phyloP scores from a whole-genome alignment of 2,329 filamentous ascomycete species.

The Arthrobotrys sphaeroides region DNA sequence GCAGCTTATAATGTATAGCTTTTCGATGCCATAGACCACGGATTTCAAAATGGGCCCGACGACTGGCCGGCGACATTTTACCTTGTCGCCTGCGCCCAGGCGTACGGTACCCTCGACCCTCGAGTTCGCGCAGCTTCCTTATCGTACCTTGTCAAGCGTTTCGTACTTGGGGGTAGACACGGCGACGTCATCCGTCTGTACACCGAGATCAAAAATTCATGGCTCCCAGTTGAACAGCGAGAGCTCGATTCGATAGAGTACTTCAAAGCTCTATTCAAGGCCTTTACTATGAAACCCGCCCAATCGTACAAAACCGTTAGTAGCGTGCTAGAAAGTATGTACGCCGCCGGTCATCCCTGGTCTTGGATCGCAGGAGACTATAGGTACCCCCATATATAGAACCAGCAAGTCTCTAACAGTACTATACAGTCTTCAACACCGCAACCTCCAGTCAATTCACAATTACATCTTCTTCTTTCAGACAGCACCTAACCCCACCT shows the following conservation, averaged over 20 bases:
- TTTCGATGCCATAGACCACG: slow-evolving; percentile 34
- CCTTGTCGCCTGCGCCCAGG: slow-evolving; percentile 20
- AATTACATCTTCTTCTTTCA: slow-evolving; percentile 13
- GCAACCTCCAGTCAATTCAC: slow-evolving; percentile 16
- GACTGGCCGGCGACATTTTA: slow-evolving; percentile 50
- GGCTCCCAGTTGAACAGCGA: slow-evolving; percentile 34
- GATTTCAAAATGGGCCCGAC: slow-evolving; percentile 8
- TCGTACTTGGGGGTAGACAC: slow-evolving; percentile 9
- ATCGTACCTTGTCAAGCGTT: slow-evolving; percentile 43
- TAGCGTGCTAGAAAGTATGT: slow-evolving; percentile 29
- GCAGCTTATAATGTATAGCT: slow-evolving; percentile 18
- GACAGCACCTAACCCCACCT: slow-evolving; percentile 7
- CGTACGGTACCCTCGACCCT: slow-evolving; percentile 8
- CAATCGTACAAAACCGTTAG: background rate
- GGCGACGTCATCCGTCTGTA: slow-evolving; percentile 33
- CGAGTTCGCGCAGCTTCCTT: slow-evolving; percentile 22
- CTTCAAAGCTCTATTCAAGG: slow-evolving; percentile 25
- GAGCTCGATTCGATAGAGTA: slow-evolving; percentile 40
- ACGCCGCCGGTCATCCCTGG: background rate
- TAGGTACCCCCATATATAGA: background rate
- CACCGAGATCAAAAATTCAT: slow-evolving; percentile 48
- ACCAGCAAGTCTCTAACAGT: too few species aligned
- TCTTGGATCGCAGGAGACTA: background rate
- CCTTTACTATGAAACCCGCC: slow-evolving; percentile 8
- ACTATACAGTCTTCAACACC: slow-evolving; percentile 7